Percentiles rank a stretch among this genome's conserved stretches.
Evolutionary conservation across 2,329 filamentous ascomycete species (phyloP).

Genomic region (Didymella glomerata): DNA sequence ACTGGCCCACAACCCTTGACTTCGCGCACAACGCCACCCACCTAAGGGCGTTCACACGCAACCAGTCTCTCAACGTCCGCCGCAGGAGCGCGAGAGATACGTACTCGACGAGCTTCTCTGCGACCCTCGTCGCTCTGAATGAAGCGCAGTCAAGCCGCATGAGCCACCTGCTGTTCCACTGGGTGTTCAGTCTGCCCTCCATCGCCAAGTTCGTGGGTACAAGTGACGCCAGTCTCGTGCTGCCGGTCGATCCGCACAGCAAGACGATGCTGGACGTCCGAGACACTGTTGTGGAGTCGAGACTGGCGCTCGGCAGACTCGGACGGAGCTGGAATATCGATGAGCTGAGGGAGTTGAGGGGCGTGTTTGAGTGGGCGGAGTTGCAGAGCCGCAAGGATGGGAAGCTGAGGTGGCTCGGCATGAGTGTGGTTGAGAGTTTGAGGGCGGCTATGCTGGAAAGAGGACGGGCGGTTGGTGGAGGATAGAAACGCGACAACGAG

Average conservation of each 20-base stretch:
- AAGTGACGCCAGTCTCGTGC: conserved; percentile 65
- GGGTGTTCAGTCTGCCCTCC: conserved; percentile 73
- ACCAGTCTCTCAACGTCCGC: conserved; percentile 78
- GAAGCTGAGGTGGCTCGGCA: conserved; percentile 62
- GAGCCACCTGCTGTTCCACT: conserved; percentile 67
- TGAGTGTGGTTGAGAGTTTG: conserved; percentile 64
- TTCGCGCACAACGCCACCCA: conserved; percentile 71
- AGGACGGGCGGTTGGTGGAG: conserved; percentile 35
- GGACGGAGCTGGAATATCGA: conserved; percentile 57
- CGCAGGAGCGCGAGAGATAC: conserved; percentile 68
- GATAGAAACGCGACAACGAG: not conserved
- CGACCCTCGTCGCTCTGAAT: conserved; percentile 77
- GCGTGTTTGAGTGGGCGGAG: conserved; percentile 75
- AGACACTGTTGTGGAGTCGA: conserved; percentile 73
- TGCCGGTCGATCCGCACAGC: conserved; percentile 55
- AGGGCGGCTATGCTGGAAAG: conserved; percentile 59
- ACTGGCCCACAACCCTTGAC: conserved; percentile 84
- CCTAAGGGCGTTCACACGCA: conserved; percentile 68
- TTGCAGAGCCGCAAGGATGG: conserved; percentile 44
- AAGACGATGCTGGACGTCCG: conserved; percentile 61
- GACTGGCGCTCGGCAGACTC: conserved; percentile 66
- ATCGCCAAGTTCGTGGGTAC: conserved; percentile 57
- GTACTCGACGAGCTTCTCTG: conserved; percentile 71
- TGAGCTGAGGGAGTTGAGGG: conserved; percentile 66
- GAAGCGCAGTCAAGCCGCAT: conserved; percentile 58